Percentiles rank a stretch among this genome's conserved stretches.
phyloP scores from a whole-genome alignment of 495 filamentous ascomycete species.

The Penicillium antarcticum region DNA sequence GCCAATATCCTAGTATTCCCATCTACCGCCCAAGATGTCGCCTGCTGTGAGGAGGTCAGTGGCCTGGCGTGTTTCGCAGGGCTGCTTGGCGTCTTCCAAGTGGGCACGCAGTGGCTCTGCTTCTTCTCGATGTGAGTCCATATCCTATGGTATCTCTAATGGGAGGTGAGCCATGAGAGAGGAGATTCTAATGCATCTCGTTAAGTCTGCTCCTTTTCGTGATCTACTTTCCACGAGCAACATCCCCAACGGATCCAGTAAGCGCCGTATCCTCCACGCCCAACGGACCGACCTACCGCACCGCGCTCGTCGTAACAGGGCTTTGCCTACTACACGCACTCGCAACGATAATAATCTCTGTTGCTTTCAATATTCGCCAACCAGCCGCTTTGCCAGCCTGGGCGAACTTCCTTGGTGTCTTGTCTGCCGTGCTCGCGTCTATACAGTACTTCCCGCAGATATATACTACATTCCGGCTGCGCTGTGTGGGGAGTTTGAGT shows the following conservation, averaged over 20 bases:
- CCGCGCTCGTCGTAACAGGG: conserved; percentile 68
- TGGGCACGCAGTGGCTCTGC: conserved; percentile 86
- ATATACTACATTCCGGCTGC: conserved; percentile 79
- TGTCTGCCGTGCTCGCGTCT: conserved; percentile 71
- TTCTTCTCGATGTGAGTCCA: conserved; percentile 82
- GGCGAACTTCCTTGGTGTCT: conserved; percentile 80
- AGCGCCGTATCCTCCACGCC: conserved; percentile 20
- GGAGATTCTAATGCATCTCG: background rate
- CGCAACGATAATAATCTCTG: conserved; percentile 60
- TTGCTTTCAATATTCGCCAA: conserved; percentile 54
- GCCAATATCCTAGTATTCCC: conserved; percentile 87
- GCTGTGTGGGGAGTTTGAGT: conserved; percentile 82
- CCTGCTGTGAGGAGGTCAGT: conserved; percentile 77
- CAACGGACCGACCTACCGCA: conserved; percentile 60
- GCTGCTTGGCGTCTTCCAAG: conserved; percentile 81
- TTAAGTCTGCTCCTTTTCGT: conserved; percentile 78
- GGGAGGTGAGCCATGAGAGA: too few species aligned
- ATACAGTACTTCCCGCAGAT: conserved; percentile 96
- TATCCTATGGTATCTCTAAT: too few species aligned
- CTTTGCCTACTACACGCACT: conserved; percentile 70
- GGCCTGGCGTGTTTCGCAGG: conserved; percentile 81
- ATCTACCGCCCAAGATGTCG: conserved; percentile 70
- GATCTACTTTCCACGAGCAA: conserved; percentile 72
- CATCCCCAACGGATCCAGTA: conserved; percentile 38
- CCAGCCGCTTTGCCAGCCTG: conserved; percentile 62